Evolutionary conservation across 2,329 filamentous ascomycete genomes (phyloP).

Genomic region (Conoideocrella luteorostrata): DNA sequence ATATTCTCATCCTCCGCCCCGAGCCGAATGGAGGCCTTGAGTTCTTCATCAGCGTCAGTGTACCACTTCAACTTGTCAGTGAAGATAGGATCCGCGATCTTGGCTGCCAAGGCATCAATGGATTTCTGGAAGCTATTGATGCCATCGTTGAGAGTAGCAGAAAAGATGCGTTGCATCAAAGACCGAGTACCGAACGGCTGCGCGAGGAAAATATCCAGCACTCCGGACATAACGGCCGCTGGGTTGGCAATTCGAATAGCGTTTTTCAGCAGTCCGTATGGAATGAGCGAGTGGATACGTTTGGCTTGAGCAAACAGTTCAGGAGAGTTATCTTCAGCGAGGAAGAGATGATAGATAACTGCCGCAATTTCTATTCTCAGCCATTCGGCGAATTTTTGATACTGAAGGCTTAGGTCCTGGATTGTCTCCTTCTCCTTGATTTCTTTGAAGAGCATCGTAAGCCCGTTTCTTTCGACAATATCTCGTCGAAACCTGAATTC

Average conservation of each 20-base stretch:
- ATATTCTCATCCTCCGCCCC: conserved; percentile 69
- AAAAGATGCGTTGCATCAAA: conserved; percentile 89
- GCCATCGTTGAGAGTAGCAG: conserved; percentile 82
- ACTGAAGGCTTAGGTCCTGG: conserved; percentile 83
- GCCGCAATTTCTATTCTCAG: conserved; percentile 93
- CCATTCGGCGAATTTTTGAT: conserved; percentile 98
- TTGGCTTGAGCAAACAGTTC: conserved; percentile 93
- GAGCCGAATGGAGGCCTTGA: conserved; percentile 66
- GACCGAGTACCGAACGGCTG: conserved; percentile 90
- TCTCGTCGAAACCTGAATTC: conserved; percentile 53
- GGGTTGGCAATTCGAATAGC: conserved; percentile 95
- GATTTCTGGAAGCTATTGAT: conserved; percentile 80
- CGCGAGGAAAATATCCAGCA: conserved; percentile 90
- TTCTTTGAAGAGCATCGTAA: conserved; percentile 88
- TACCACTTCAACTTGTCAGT: conserved; percentile 78
- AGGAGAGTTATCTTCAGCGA: conserved; percentile 96
- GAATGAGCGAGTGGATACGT: conserved; percentile 88
- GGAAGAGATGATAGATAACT: conserved; percentile 92
- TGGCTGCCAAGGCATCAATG: conserved; percentile 69
- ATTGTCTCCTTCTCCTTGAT: conserved; percentile 88
- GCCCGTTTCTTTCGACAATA: conserved; percentile 67
- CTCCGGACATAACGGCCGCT: conserved; percentile 91
- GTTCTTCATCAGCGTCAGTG: conserved; percentile 64
- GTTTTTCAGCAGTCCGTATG: conserved; percentile 90
- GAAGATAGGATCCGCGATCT: conserved; percentile 75